These are phyloP conservation scores for Xerocomellus dryophilus DNA, from an alignment of 768 basidiomycete genomes.

Conservation along the genomic window DNA sequence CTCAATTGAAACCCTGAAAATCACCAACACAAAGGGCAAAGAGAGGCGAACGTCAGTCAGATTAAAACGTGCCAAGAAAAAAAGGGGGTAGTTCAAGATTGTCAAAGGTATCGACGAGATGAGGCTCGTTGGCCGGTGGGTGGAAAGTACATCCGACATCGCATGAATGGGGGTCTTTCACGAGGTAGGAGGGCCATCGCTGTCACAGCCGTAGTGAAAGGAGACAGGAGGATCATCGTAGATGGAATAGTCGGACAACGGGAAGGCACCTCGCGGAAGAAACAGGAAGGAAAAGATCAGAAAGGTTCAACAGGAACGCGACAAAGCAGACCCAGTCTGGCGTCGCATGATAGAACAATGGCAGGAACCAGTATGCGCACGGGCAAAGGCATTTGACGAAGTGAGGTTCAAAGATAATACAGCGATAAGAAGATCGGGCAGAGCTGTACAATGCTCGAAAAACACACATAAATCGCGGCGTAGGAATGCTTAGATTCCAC, in stretches of 20 bases:
- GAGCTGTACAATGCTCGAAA: conserved; percentile 20
- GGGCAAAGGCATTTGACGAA: conserved; percentile 1
- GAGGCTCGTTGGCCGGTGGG: conserved; percentile 36
- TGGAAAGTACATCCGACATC: conserved; percentile 26
- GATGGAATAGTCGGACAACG: conserved; percentile 13
- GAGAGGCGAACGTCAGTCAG: no score
- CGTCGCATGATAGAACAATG: conserved; percentile 21
- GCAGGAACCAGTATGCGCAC: conserved; percentile 24
- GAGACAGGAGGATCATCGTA: neutral
- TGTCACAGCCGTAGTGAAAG: neutral
- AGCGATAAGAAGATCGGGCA: conserved; percentile 17
- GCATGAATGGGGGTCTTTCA: conserved; percentile 19
- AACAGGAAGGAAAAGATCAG: neutral
- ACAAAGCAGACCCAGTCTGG: conserved; percentile 27
- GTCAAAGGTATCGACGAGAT: conserved; percentile 33
- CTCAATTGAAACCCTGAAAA: neutral
- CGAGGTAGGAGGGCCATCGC: conserved; percentile 3
- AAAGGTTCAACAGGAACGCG: conserved; percentile 7
- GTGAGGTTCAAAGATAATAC: conserved; percentile 20
- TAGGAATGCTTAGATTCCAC: conserved; percentile 48
- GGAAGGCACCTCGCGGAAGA: neutral
- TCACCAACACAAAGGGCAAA: neutral
- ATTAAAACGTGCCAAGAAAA: neutral
- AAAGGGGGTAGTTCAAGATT: neutral
- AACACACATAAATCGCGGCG: conserved; percentile 2